Base-by-base conservation (phyloP, 768 basidiomycete species). In the Rhizopogon roseolus region DNA sequence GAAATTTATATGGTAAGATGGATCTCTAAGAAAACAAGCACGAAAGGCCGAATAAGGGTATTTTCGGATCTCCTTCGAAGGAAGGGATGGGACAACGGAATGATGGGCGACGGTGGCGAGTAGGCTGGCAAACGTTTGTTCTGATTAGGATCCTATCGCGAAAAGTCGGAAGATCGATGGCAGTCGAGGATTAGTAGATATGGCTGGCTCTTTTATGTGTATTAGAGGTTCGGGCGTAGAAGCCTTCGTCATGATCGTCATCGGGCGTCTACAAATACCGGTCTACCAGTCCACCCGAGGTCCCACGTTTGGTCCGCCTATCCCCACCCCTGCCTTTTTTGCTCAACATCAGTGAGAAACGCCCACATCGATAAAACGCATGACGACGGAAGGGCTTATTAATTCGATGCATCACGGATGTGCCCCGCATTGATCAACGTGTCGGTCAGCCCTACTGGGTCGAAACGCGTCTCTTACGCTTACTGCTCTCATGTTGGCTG, bases 11-110 rank as follows among this genome's bases (percentile, higher is more conserved):
- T 64, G 34, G 64, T 52, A 53, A 68, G 27, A 32, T 19, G 13
- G 50, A 49, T 13, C 9, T 25, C 55, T n/a, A 45, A 50, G 53
- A 65, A 68, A 70, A 49, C 52, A 53, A 59, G 55, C 43, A 59
- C 19, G 32, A 41, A 42, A 37, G 39, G 29, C 67, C 69, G 54
- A 60, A 71, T 71, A 61, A 55, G 60, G 67, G 39, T 64, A 63
- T 66, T 57, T 69, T 70, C 69, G 62, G 71, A 72, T 70, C 60
- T 52, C 34, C 43, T 43, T 13, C n/a, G n/a, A 50, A 54, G 19
- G 29, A 19, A 45, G 17, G 27, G 11, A 10, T 43, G 37, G 22
- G 22, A 22, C 22, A 22, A 22, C n/a, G 16, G 40, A 32, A 29
- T 32, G 36, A 51, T 17, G 38, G 11, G 40, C 34, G 36, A 46